Conservation (phyloP, 2,329 filamentous ascomycete species). For the Ophiosphaerella herpotricha region DNA sequence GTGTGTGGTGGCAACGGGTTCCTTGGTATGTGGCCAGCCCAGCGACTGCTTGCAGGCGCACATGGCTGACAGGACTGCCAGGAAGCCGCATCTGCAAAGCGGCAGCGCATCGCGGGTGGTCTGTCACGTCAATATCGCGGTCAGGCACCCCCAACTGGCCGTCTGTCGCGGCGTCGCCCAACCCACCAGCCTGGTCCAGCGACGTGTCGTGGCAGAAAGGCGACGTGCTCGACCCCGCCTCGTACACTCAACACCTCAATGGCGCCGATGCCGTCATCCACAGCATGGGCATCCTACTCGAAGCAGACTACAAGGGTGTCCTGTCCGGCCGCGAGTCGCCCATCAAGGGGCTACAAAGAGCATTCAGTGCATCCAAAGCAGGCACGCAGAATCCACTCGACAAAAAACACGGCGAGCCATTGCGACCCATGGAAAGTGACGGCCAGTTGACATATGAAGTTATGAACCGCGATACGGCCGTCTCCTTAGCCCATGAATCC, state of each 20-base stretch:
- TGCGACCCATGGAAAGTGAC: constrained; percentile 68
- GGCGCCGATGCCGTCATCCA: constrained; percentile 87
- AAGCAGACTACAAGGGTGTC: constrained; percentile 96
- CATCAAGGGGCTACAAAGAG: constrained; percentile 75
- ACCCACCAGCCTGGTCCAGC: constrained; percentile 78
- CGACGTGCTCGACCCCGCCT: constrained; percentile 81
- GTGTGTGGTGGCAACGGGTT: constrained; percentile 96
- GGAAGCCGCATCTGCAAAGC: constrained; percentile 86
- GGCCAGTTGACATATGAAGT: constrained; percentile 91
- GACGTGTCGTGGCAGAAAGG: constrained; percentile 85
- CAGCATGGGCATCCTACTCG: constrained; percentile 92
- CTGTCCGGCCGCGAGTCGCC: constrained; percentile 82
- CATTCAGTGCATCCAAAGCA: constrained; percentile 70
- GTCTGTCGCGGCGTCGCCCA: constrained; percentile 70
- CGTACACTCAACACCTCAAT: constrained; percentile 76
- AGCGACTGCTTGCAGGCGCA: neutral
- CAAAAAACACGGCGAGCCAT: constrained; percentile 59
- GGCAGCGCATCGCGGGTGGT: constrained; percentile 83
- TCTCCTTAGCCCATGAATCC: constrained; percentile 80
- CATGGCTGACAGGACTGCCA: constrained; percentile 28
- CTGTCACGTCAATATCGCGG: constrained; percentile 92
- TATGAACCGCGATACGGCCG: constrained; percentile 92
- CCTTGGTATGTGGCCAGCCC: constrained; percentile 60
- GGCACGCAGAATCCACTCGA: constrained; percentile 72
- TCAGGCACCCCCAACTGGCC: constrained; percentile 90